Evolutionary conservation across 169 alveolate genomes (phyloP), one percentile per base, ranked within the genome.

Genomic region (Plasmodium gallinaceum): DNA sequence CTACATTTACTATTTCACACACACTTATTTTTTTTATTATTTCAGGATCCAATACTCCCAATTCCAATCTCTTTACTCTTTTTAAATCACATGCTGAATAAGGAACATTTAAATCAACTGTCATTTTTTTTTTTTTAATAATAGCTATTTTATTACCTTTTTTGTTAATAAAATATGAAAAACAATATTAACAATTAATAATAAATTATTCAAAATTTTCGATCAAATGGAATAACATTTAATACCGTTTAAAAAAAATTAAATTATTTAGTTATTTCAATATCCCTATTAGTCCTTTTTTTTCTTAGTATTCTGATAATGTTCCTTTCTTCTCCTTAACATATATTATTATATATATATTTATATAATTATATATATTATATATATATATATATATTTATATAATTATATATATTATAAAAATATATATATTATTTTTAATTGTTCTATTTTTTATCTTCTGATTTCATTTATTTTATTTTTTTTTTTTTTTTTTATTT

Each of bases 1-100:
- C 98, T 32, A 98, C 88, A 64, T 93, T 93, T n/a, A 96, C 94
- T 52, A 97, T 92, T 87, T 96, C 98, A 66, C 97, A 94, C 12
- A 97, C 98, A 16, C 98, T 95, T 91, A 96, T 92, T 42, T 96
- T 91, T 88, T 94, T 93, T 43, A 94, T 78, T 76, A 95, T 74
- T 76, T 96, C 97, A 3, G 98, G 98, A 65, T 95, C 96, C 68
- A 96, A 88, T 12, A 96, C 94, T n/a, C 98, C 98, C 74, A 96
- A 94, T 78, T 96, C 98, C 0, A 96, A 91, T 64, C 95, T 76
- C 74, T 95, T 94, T 22, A 96, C 95, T 90, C 93, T 94, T 92
- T 96, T 96, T 73, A 96, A 93, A 69, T 96, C 98, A 72, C 96
- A 94, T 45, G 95, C 93, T 45, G 97, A 95, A 72, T 90, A 96